Base-by-base conservation (phyloP, 441 rosid genomes). In the Eruca vesicaria region DNA sequence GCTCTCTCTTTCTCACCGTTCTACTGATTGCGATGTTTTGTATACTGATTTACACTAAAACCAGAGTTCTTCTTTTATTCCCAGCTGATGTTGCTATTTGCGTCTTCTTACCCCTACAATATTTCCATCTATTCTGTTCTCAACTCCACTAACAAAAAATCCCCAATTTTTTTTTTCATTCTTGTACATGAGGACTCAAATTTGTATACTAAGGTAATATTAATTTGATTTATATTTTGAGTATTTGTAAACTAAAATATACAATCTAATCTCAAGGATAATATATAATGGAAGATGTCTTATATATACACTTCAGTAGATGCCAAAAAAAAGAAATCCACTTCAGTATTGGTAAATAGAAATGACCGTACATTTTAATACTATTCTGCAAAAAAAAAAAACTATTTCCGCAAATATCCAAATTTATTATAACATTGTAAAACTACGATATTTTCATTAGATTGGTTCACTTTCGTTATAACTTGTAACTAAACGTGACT, bases 1-100 rank as follows among this genome's bases (percentile, higher is more conserved):
- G 69, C 66, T 62, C 76, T 77, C 77, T 72, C 80, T 50, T 72
- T 78, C 77, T 60, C 71, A 5, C 63, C 71, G 71, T 73, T 78
- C 67, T 69, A 56, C 48, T 8, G 75, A 73, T 69, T 78, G 75
- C 31, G 75, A 73, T 78, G 57, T 74, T 67, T 71, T 48, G 68
- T 28, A 11, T 55, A 72, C 26, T 23, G 26, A 61, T 38, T 78
- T 29, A 41, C 67, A 61, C 71, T 26, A 29, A 77, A 73, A 11
- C 36, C 48, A 62, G 50, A 41, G 14, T 41, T 35, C 62, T 55
- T 66, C 74, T 55, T 62, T 63, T 59, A 63, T 73, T 56, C 19
- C 62, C 50, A 57, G 68, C 58, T 78, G 69, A 78, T 50, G 74
- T 72, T 78, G 55, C 62, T 62, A 56, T 58, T 32, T 65, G 19